A percentile compares a stretch with the other conserved stretches of the same genome.
phyloP scores from a whole-genome alignment of 768 basidiomycete genomes.

The Rhodotorula sphaerocarpa region DNA sequence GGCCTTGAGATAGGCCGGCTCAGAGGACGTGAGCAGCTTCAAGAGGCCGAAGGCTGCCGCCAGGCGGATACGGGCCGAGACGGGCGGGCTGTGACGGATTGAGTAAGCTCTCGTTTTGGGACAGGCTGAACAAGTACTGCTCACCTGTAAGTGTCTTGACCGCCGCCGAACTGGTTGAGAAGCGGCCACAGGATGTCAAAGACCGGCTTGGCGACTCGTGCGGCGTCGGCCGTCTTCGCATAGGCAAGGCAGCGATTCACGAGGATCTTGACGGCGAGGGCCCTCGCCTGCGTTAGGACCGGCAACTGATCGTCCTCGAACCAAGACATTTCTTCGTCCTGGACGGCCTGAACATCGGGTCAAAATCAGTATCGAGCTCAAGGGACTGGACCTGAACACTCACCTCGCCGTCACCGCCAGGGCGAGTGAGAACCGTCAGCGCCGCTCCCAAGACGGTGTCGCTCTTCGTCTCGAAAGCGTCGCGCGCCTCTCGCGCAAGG shows the following conservation, averaged over 20 bases:
- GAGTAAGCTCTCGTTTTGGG: not conserved
- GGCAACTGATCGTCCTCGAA: conserved; percentile 58
- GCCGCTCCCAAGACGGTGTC: conserved; percentile 65
- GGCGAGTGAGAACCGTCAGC: conserved; percentile 38
- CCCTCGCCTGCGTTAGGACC: conserved; percentile 57
- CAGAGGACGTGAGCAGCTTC: conserved; percentile 57
- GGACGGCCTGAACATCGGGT: not conserved
- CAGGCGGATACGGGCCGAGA: conserved; percentile 69
- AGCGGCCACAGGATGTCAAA: conserved; percentile 65
- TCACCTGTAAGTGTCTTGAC: conserved; percentile 48
- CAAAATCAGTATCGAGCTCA: too few species aligned
- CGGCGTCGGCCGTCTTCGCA: conserved; percentile 50
- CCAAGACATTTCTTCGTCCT: conserved; percentile 64
- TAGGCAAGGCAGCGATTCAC: conserved; percentile 71
- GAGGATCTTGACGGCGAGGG: conserved; percentile 69
- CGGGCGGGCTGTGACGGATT: conserved; percentile 48
- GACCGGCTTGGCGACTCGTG: conserved; percentile 64
- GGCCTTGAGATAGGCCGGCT: conserved; percentile 51
- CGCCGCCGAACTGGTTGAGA: conserved; percentile 49
- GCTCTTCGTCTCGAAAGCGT: conserved; percentile 69
- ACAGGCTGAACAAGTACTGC: too few species aligned
- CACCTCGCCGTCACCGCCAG: conserved; percentile 35
- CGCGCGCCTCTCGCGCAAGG: conserved; percentile 59
- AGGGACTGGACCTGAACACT: not conserved
- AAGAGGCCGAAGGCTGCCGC: conserved; percentile 72